Evolutionary conservation across 1,139 yeast genomes (phyloP), one percentile per base, ranked within the genome.

Genomic region (Lodderomyces pseudojiufengensis): DNA sequence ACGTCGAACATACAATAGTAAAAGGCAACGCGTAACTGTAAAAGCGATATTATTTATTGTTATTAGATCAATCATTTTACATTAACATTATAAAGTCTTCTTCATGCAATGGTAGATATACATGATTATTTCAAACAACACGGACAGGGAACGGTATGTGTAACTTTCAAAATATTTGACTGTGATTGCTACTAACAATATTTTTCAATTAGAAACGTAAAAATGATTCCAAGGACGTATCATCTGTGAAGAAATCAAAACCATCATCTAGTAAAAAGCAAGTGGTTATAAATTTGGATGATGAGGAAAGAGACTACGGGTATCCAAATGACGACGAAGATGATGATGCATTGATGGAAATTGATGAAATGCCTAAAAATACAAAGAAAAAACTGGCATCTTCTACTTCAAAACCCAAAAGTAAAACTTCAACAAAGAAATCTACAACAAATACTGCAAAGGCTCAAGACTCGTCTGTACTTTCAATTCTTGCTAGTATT

Each of bases 401-500:
- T 8, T 9, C 31, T n/a, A 40, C 38, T 26, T 9, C 33, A 15
- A 5, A 23, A 18, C 6, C 20, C 5, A 9, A 22, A 16, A 9
- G n/a, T 29, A 20, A 24, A 26, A 9, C 30, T 5, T 10, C 9
- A 22, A 7, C 24, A 22, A 24, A 24, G 18, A 22, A 29, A 26
- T 21, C 36, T 2, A 5, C 38, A 2, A 11, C 40, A 18, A 11
- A 33, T 7, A 32, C 37, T 2, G 29, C 33, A 30, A 31, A 36
- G 15, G 39, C 28, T 4, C 34, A 37, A 11, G 20, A 18, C 20
- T 18, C 20, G 7, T 24, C 26, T 4, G 29, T 22, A 3, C 25
- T 18, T n/a, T 9, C 18, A 14, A 21, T 32, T 8, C 30, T 32
- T 18, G 31, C 30, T 4, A 27, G 21, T 4, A 81, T 85, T 36